These are phyloP conservation scores for Meyerozyma guilliermondii DNA, from an alignment of 1,139 yeast species.

Conservation along the genomic window DNA sequence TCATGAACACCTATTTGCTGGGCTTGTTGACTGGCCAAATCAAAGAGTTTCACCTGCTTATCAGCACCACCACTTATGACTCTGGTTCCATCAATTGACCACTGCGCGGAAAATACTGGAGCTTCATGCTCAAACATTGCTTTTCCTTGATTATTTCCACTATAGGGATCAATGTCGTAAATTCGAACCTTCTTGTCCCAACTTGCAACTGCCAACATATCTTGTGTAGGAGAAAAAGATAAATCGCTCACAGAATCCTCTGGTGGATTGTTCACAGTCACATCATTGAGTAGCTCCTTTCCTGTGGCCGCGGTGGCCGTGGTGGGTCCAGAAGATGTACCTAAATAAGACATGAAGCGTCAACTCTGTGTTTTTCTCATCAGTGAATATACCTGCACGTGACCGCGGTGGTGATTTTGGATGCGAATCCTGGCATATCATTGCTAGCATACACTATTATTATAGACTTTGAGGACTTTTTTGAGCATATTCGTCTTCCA, in stretches of 20 bases:
- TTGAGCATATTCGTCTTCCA: background rate
- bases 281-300: conserved; percentile 54
- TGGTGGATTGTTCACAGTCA: conserved; percentile 77
- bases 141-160: conserved; percentile 74
- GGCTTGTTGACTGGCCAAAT: conserved; percentile 74
- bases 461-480: no score
- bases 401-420: background rate
- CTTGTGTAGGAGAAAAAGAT: conserved; percentile 90
- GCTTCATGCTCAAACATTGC: conserved; percentile 88
- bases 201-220: conserved; percentile 72
- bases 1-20: conserved; percentile 87
- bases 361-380: background rate
- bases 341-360: conserved; percentile 7
- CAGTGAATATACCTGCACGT: background rate
- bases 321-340: conserved; percentile 3
- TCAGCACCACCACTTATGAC: conserved; percentile 93
- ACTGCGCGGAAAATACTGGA: conserved; percentile 78
- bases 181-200: conserved; percentile 97
- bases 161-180: conserved; percentile 71
- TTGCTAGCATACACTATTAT: background rate
- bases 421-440: no score
- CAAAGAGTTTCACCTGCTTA: conserved; percentile 80
- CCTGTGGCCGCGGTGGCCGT: conserved; percentile 12
- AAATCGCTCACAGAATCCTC: conserved; percentile 89
- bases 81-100: conserved; percentile 84